A percentile compares a stretch with the other conserved stretches of the same genome.
These are phyloP conservation scores for Rhizopogon vesiculosus DNA, from an alignment of 768 basidiomycete species.

Conservation along the genomic window DNA sequence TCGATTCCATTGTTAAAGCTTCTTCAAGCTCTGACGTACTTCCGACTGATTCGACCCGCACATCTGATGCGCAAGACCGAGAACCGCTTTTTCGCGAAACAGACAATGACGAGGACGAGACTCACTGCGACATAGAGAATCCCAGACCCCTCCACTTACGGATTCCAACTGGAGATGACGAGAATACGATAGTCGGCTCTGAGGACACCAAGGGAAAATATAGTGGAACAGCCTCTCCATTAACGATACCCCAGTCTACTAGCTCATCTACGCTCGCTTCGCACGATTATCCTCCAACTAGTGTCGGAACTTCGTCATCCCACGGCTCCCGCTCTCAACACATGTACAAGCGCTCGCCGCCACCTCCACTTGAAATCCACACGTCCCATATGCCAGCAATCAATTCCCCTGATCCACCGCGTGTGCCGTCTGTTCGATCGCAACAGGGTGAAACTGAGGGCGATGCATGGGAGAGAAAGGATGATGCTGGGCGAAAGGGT, in stretches of 20 bases:
- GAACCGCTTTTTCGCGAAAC: conserved; percentile 64
- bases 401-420: conserved; percentile 25
- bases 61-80: conserved; percentile 38
- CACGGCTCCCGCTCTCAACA: conserved; percentile 21
- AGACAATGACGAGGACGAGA: conserved; percentile 50
- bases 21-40: conserved; percentile 36
- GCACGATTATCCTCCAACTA: conserved; percentile 55
- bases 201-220: conserved; percentile 13
- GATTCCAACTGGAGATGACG: conserved; percentile 24
- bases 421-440: background rate
- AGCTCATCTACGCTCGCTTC: conserved; percentile 3
- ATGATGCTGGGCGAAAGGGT: conserved; percentile 42
- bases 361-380: conserved; percentile 37
- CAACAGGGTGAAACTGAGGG: conserved; percentile 7
- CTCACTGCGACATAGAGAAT: conserved; percentile 42
- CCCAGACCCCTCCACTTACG: conserved; percentile 31
- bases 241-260: conserved; percentile 8
- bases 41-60: conserved; percentile 34
- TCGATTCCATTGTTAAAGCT: conserved; percentile 89
- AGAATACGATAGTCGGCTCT: conserved; percentile 13
- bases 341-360: conserved; percentile 27
- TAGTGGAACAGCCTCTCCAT: conserved; percentile 9
- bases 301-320: conserved; percentile 33
- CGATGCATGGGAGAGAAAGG: conserved; percentile 40
- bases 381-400: conserved; percentile 27